These are phyloP conservation scores for Barnettozyma californica DNA, from an alignment of 805 yeast species.

Conservation along the genomic window DNA sequence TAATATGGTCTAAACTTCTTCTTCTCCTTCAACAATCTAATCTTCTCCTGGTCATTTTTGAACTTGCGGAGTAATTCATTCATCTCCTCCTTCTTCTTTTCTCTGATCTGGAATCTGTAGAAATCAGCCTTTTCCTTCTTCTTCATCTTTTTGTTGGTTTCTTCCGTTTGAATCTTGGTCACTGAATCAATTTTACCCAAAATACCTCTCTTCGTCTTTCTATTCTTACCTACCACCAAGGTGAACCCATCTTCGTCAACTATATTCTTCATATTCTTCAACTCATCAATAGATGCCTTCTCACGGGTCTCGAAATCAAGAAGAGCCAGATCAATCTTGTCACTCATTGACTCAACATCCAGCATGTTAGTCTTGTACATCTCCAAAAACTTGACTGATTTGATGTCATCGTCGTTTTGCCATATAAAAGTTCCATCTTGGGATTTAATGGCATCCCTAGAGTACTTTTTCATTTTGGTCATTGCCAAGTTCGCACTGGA, in stretches of 20 bases:
- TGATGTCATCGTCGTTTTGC: slow-evolving; percentile 28
- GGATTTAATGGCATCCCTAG: slow-evolving; percentile 37
- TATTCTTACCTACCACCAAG: slow-evolving; percentile 78
- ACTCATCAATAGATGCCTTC: slow-evolving; percentile 48
- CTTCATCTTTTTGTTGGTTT: slow-evolving; percentile 44
- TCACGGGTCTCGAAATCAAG: slow-evolving; percentile 67
- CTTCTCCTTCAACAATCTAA: slow-evolving; percentile 71
- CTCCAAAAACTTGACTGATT: slow-evolving; percentile 37
- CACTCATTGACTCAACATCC: slow-evolving; percentile 44
- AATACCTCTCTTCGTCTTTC: slow-evolving; percentile 73
- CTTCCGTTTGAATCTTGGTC: slow-evolving; percentile 29
- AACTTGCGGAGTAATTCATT: slow-evolving; percentile 78
- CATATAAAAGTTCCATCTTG: slow-evolving; percentile 16
- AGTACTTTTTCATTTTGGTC: slow-evolving; percentile 48
- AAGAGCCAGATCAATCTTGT: slow-evolving; percentile 54
- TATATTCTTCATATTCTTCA: slow-evolving; percentile 48
- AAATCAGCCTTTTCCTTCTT: slow-evolving; percentile 83
- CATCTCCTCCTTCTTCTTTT: slow-evolving; percentile 88
- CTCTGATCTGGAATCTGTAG: slow-evolving; percentile 94
- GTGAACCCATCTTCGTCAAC: slow-evolving; percentile 96
- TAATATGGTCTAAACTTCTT: slow-evolving; percentile 83
- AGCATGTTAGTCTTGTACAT: slow-evolving; percentile 36
- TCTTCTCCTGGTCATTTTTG: slow-evolving; percentile 85
- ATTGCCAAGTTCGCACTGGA: slow-evolving; percentile 61
- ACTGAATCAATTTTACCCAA: slow-evolving; percentile 47